Conservation (phyloP, 2,329 filamentous ascomycete genomes). For the Colletotrichum tofieldiae region DNA sequence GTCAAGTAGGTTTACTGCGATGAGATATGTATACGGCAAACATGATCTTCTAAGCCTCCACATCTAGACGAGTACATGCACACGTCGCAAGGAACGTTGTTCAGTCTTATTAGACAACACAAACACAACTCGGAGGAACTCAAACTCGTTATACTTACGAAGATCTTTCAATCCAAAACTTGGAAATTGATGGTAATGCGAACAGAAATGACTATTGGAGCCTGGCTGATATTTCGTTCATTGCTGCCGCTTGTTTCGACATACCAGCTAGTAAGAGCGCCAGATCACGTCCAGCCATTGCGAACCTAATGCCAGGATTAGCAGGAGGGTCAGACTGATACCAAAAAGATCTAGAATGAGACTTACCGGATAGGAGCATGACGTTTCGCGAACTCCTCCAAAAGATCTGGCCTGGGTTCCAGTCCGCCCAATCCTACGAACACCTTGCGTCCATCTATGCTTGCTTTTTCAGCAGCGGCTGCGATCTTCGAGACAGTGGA, state of each 20-base stretch:
- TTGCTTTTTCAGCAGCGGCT: slow-evolving; percentile 24
- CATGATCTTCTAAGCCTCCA: too few species aligned
- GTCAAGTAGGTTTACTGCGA: too few species aligned
- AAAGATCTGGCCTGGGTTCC: slow-evolving; percentile 32
- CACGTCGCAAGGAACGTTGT: too few species aligned
- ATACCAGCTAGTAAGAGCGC: slow-evolving; percentile 22
- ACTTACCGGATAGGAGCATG: slow-evolving; percentile 23
- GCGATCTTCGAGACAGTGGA: slow-evolving; percentile 23
- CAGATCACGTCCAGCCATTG: slow-evolving; percentile 31
- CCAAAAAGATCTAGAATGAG: not conserved
- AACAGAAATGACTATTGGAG: slow-evolving; percentile 3
- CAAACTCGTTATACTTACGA: not conserved
- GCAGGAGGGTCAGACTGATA: accelerated
- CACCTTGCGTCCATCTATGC: slow-evolving; percentile 22
- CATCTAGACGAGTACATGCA: too few species aligned
- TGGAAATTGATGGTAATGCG: not conserved
- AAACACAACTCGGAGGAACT: not conserved
- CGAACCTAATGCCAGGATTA: not conserved
- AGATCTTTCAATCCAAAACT: not conserved
- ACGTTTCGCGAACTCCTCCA: slow-evolving; percentile 14
- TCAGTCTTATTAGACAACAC: too few species aligned
- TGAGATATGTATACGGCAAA: too few species aligned
- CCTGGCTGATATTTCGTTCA: slow-evolving; percentile 28
- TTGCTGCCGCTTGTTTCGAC: slow-evolving; percentile 29
- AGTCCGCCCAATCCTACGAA: slow-evolving; percentile 26